Conservation (phyloP, 441 rosid species). For the Arabidopsis hybrid region DNA sequence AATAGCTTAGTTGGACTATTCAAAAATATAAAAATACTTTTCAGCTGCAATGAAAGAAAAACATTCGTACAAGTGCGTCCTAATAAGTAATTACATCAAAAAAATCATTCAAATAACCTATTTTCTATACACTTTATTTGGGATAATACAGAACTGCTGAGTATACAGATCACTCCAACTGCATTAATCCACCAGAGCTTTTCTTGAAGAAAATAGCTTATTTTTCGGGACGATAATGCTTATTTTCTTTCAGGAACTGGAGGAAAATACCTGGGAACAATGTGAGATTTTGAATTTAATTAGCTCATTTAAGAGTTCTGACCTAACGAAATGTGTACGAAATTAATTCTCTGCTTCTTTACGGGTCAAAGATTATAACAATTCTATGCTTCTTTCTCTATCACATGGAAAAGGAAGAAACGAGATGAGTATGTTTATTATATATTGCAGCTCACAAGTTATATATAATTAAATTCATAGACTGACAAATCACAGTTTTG, state of each 20-base stretch:
- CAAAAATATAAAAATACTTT: neutral
- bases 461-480: slow-evolving; percentile 15
- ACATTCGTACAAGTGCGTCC: neutral
- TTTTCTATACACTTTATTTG: too few relatives aligned
- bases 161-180: slow-evolving; percentile 1
- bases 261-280: slow-evolving; percentile 30
- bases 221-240: neutral
- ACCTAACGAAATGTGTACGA: slow-evolving; percentile 40
- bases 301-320: slow-evolving; percentile 30
- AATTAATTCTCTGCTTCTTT: slow-evolving; percentile 16
- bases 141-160: neutral
- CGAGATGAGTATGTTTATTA: slow-evolving; percentile 19
- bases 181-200: slow-evolving; percentile 7
- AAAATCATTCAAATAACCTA: neutral
- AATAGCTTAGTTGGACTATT: neutral
- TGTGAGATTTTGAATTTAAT: slow-evolving; percentile 3
- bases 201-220: neutral
- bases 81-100: neutral
- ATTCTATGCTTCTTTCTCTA: slow-evolving; percentile 14
- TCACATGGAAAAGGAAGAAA: slow-evolving; percentile 21
- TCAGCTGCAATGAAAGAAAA: neutral
- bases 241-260: neutral
- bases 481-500: slow-evolving; percentile 21
- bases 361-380: slow-evolving; percentile 3
- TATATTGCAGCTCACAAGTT: slow-evolving; percentile 8